Conservation (phyloP, 225 moss, liverwort and hornwort genomes). For the Marchantia polymorpha region DNA sequence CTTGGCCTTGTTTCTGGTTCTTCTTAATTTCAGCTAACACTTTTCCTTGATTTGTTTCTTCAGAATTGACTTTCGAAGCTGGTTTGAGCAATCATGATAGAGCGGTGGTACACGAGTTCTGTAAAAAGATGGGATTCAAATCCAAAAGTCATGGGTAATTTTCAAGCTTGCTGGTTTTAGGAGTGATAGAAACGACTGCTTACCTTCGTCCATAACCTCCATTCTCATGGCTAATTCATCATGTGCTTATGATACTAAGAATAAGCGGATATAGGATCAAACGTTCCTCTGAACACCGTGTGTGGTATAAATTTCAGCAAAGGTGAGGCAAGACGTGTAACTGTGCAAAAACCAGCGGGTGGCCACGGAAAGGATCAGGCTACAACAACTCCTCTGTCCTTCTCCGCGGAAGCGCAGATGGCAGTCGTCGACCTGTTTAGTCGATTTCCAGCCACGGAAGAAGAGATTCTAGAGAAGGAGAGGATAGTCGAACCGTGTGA, state of each 20-base stretch:
- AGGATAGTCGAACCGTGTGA: slow-evolving; percentile 49
- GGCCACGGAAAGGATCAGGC: slow-evolving; percentile 41
- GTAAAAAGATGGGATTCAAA: slow-evolving; percentile 95
- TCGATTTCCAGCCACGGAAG: slow-evolving; percentile 69
- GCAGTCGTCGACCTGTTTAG: slow-evolving; percentile 65
- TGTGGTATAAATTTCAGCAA: slow-evolving; percentile 50
- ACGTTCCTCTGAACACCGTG: neutral
- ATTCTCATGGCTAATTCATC: neutral
- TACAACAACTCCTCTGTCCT: slow-evolving; percentile 58
- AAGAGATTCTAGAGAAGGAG: slow-evolving; percentile 63
- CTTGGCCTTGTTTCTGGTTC: neutral
- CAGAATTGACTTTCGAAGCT: slow-evolving; percentile 88
- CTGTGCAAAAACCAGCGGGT: slow-evolving; percentile 58
- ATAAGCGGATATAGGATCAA: neutral
- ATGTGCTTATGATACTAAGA: neutral
- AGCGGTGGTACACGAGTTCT: slow-evolving; percentile 95
- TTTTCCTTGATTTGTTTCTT: neutral
- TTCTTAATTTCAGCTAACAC: neutral
- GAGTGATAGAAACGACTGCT: too few relatives aligned
- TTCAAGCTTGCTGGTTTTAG: neutral
- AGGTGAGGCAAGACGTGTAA: slow-evolving; percentile 69
- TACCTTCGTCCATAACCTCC: too few relatives aligned
- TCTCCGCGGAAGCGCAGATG: slow-evolving; percentile 67
- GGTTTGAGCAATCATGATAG: slow-evolving; percentile 95
- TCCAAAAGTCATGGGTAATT: slow-evolving; percentile 92